Evolutionary conservation across 1,284 basidiomycete genomes (phyloP).

Genomic region (Sanghuangporus baumii): DNA sequence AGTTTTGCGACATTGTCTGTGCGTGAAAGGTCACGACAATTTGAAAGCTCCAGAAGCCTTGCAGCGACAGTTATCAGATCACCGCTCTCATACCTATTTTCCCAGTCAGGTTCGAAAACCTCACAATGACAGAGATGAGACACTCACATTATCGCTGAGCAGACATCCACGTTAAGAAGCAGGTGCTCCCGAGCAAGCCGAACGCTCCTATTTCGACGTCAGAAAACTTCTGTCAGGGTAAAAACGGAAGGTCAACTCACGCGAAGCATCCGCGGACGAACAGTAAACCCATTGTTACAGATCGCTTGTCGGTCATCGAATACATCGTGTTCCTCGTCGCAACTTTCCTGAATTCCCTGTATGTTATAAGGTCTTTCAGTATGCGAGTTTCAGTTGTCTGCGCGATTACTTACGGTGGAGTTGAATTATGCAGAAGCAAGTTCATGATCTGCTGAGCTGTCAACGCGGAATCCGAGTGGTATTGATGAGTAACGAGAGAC

Average conservation of each 20-base stretch:
- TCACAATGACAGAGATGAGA: neutral
- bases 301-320: neutral
- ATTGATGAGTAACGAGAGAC: neutral
- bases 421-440: conserved; percentile 3
- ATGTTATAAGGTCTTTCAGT: neutral
- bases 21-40: neutral
- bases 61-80: neutral
- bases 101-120: neutral
- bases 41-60: neutral
- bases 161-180: conserved; percentile 16
- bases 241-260: neutral
- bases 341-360: neutral
- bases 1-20: neutral
- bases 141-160: conserved; percentile 5
- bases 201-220: neutral
- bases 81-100: conserved; percentile 4
- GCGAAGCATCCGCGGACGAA: conserved; percentile 12
- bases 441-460: conserved; percentile 1
- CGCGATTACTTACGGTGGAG: neutral
- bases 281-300: neutral
- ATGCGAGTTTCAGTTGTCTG: neutral
- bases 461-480: neutral
- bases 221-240: neutral
- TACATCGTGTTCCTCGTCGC: neutral
- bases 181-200: conserved; percentile 4